These are phyloP conservation scores for Catenaria anguillulae DNA, from an alignment of 371 early-diverging fungal species.

Conservation along the genomic window DNA sequence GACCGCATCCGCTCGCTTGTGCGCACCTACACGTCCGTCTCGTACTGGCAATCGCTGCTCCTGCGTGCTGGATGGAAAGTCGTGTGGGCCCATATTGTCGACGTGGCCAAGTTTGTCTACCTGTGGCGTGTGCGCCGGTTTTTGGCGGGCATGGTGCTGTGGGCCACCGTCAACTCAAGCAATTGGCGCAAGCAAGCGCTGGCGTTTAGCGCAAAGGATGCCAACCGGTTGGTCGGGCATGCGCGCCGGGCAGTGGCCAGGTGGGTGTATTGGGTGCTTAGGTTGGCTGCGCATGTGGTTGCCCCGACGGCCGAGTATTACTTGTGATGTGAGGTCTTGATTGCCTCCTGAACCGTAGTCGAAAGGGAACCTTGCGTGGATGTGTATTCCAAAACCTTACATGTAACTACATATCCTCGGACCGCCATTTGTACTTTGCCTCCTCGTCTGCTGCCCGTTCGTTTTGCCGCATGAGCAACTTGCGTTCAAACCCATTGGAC, in stretches of 20 bases:
- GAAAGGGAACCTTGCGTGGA: no score
- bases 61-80: not conserved
- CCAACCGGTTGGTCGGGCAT: not conserved
- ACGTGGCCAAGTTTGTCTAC: not conserved
- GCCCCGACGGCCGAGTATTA: not conserved
- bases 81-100: not conserved
- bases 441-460: not conserved
- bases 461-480: not conserved
- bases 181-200: not conserved
- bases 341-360: no score
- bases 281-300: not conserved
- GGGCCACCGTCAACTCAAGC: not conserved
- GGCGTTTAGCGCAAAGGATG: not conserved
- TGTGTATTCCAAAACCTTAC: no score
- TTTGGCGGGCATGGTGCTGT: not conserved
- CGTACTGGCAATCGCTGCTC: not conserved
- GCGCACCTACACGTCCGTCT: not conserved
- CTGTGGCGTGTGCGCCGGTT: not conserved
- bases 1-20: not conserved
- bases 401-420: conserved; percentile 1
- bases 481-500: conserved; percentile 2
- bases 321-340: no score
- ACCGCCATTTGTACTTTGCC: not conserved
- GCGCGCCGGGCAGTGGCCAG: not conserved
- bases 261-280: not conserved